These are phyloP conservation scores for Stagonosporopsis chrysanthemi DNA, from an alignment of 2,329 filamentous ascomycete genomes.

Conservation along the genomic window DNA sequence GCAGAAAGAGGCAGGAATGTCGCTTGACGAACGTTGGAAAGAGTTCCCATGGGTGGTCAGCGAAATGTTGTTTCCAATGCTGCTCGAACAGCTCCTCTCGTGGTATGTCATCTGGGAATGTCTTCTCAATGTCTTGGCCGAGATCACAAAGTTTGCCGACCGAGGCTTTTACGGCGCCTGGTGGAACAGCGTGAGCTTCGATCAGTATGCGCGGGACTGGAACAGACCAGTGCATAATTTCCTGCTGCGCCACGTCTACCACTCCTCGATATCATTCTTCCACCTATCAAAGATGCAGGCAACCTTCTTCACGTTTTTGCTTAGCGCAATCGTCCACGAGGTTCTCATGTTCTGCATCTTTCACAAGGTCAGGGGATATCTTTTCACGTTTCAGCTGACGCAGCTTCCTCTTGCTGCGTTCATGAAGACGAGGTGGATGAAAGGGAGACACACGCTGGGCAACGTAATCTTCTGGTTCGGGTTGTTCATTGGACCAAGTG, in stretches of 20 bases:
- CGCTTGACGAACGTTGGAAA: constrained; percentile 66
- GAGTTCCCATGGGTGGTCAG: constrained; percentile 78
- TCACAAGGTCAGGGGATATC: constrained; percentile 76
- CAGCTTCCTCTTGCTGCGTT: constrained; percentile 75
- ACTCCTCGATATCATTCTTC: constrained; percentile 76
- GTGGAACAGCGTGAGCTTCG: constrained; percentile 68
- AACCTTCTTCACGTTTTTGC: constrained; percentile 77
- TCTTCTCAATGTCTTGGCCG: constrained; percentile 74
- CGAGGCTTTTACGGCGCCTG: constrained; percentile 69
- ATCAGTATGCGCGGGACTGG: constrained; percentile 83
- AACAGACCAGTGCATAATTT: constrained; percentile 83
- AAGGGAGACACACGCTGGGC: constrained; percentile 67
- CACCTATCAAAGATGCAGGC: constrained; percentile 74
- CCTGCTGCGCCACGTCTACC: constrained; percentile 79
- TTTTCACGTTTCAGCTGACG: constrained; percentile 75
- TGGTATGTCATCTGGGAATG: constrained; percentile 84
- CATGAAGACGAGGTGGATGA: constrained; percentile 71
- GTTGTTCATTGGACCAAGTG: constrained; percentile 77
- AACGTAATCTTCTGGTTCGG: constrained; percentile 82
- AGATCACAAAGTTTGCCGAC: constrained; percentile 79
- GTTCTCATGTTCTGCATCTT: constrained; percentile 83
- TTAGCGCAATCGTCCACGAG: constrained; percentile 76
- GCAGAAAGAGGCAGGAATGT: constrained; percentile 72
- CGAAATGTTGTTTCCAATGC: constrained; percentile 78
- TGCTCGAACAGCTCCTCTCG: constrained; percentile 77